A percentile compares a stretch with the other conserved stretches of the same genome.
Conservation (phyloP, 192 early-diverging fungal species). For the Oehlia diaphana region DNA sequence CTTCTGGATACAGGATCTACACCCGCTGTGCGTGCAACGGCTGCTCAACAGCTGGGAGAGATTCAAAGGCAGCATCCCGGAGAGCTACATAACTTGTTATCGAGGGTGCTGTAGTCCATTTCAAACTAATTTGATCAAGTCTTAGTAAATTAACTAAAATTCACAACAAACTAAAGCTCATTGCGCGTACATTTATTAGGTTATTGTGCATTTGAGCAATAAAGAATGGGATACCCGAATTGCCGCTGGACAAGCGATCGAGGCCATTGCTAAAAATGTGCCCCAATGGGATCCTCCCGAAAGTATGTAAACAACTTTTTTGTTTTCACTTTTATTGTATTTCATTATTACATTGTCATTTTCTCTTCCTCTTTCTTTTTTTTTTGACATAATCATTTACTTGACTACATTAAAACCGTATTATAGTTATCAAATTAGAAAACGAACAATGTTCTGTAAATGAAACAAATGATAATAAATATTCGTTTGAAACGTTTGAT, state of each 20-base stretch:
- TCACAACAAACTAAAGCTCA: not conserved
- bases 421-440: conserved; percentile 23
- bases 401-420: not conserved
- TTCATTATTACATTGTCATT: not conserved
- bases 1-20: conserved; percentile 95
- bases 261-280: conserved; percentile 89
- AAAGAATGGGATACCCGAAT: conserved; percentile 94
- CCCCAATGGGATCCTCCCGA: conserved; percentile 75
- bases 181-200: conserved; percentile 46
- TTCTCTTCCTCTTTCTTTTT: not conserved
- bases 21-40: conserved; percentile 78
- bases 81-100: conserved; percentile 87
- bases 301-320: conserved; percentile 14
- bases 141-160: not conserved
- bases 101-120: conserved; percentile 47
- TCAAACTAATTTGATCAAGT: conserved; percentile 24
- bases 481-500: conserved; percentile 82
- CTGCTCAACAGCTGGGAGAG: conserved; percentile 93
- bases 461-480: conserved; percentile 47
- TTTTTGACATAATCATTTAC: not conserved
- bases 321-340: not conserved
- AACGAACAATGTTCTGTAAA: conserved; percentile 25
- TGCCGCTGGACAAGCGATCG: conserved; percentile 90
- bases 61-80: conserved; percentile 92
- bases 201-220: conserved; percentile 81